Evolutionary conservation across 176 grass and related monocot genomes (phyloP).

Genomic region (Miscanthus lutarioriparius): DNA sequence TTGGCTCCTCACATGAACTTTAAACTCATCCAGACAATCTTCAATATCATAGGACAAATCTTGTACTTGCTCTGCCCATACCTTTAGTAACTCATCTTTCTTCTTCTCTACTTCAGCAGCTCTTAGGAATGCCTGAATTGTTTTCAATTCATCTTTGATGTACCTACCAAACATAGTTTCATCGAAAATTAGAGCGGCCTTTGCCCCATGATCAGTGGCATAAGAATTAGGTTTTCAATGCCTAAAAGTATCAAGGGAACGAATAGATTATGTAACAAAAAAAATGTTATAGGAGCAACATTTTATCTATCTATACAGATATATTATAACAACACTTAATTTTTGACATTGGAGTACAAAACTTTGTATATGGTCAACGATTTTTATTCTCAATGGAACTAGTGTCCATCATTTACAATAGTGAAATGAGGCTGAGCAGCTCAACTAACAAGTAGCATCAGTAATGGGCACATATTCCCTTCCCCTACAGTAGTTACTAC

Average conservation of each 20-base stretch:
- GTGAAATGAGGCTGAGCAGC: background rate
- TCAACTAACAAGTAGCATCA: background rate
- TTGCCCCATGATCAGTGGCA: background rate
- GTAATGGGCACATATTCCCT: background rate
- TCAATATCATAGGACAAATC: slow-evolving; percentile 45
- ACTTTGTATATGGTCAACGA: background rate
- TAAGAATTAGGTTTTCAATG: background rate
- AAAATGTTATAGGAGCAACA: background rate
- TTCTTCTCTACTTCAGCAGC: slow-evolving; percentile 30
- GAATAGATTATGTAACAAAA: background rate
- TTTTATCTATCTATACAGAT: background rate
- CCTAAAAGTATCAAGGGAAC: background rate
- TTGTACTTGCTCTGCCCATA: slow-evolving; percentile 32
- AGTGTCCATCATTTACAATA: background rate
- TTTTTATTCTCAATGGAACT: background rate
- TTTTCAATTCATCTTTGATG: slow-evolving; percentile 44
- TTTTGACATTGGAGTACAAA: background rate
- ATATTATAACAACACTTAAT: background rate
- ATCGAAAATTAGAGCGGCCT: background rate
- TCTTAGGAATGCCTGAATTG: slow-evolving; percentile 39
- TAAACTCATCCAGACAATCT: slow-evolving; percentile 45
- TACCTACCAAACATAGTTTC: slow-evolving; percentile 15
- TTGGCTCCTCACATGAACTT: slow-evolving; percentile 25
- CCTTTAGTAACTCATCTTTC: slow-evolving; percentile 18
- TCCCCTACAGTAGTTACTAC: background rate